Conservation (phyloP, 305 asterid genomes). For the Fraxinus dipetala region DNA sequence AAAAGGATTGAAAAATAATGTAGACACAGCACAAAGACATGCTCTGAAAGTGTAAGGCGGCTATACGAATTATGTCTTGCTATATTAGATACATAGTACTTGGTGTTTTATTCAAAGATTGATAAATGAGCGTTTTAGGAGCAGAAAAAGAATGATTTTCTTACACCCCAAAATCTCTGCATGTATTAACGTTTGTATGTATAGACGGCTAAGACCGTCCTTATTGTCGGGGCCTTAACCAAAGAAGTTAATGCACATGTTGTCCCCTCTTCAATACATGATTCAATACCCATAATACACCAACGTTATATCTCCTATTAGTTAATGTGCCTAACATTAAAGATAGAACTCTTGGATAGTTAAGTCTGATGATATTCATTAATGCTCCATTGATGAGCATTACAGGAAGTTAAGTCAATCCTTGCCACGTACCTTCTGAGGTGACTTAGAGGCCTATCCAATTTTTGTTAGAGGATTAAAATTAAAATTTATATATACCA, state of each 20-base stretch:
- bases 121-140: not conserved
- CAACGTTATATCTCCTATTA: not conserved
- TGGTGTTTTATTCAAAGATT: not conserved
- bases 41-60: conserved; percentile 33
- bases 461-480: too few species aligned
- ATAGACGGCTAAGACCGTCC: conserved; percentile 45
- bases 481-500: not conserved
- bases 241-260: conserved; percentile 5
- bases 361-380: not conserved
- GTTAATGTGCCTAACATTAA: not conserved
- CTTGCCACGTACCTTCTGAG: not conserved
- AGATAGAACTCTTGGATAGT: not conserved
- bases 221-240: conserved; percentile 36
- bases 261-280: not conserved
- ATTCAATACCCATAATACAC: not conserved
- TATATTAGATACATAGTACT: not conserved
- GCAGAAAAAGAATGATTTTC: not conserved
- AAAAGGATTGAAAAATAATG: conserved; percentile 29
- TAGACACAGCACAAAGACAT: conserved; percentile 30
- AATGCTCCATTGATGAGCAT: not conserved
- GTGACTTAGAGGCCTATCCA: not conserved
- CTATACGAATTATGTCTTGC: conserved; percentile 13
- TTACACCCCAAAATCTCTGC: not conserved
- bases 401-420: not conserved
- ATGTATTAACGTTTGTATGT: conserved; percentile 7